Percentiles rank a stretch among this genome's conserved stretches.
Conservation (phyloP, 257 asterid species). For the Pogostemon cablin region DNA sequence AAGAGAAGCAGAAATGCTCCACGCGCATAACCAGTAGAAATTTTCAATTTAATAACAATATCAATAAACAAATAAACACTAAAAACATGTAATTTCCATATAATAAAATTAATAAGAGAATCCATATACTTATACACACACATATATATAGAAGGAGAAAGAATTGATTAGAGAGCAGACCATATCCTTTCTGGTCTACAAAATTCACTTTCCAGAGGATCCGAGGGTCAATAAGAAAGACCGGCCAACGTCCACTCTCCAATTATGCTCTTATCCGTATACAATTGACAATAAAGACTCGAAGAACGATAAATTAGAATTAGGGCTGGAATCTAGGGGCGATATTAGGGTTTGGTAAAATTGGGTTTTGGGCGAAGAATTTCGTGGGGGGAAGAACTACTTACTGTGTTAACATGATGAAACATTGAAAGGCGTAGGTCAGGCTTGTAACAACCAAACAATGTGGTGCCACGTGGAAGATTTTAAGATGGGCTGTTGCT, state of each 20-base stretch:
- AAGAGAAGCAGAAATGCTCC: conserved; percentile 5
- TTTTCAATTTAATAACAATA: conserved; percentile 2
- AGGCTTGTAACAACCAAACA: background rate
- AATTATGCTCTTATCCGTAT: background rate
- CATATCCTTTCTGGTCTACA: conserved; percentile 31
- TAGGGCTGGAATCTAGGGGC: conserved; percentile 1
- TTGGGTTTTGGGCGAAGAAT: conserved; percentile 35
- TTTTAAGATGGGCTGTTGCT: background rate
- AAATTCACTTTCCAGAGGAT: conserved; percentile 28
- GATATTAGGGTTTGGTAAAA: conserved; percentile 28
- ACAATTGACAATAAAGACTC: background rate
- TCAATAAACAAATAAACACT: background rate
- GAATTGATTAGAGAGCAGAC: conserved; percentile 29
- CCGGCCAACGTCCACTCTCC: conserved; percentile 25
- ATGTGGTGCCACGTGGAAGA: conserved; percentile 21
- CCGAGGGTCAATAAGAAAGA: conserved; percentile 13
- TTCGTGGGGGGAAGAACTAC: background rate
- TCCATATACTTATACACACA: background rate
- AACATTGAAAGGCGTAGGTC: conserved; percentile 22
- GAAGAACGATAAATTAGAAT: conserved; percentile 16
- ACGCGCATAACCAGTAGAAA: conserved; percentile 4
- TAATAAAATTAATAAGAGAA: background rate
- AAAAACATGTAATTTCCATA: conserved; percentile 20
- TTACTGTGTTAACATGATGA: background rate
- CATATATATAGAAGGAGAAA: too few species aligned